Percentiles rank a stretch among this genome's conserved stretches.
These are phyloP conservation scores for Loxodes magnus DNA, from an alignment of 73 alveolate genomes.

Conservation along the genomic window DNA sequence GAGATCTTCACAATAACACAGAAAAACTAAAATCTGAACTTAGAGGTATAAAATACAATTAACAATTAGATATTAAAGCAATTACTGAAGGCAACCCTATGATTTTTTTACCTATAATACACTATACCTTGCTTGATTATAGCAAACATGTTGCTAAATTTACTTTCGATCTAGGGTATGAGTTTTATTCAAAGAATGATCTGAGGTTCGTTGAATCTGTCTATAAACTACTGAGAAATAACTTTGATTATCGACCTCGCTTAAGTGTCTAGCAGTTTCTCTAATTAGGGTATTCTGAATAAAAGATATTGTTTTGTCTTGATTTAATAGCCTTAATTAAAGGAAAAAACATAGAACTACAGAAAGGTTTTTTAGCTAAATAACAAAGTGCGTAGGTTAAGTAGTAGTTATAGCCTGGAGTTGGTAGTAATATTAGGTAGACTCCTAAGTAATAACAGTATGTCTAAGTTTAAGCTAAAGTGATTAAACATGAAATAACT, in stretches of 20 bases:
- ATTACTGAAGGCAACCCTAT: slow-evolving; percentile 20
- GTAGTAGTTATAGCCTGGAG: no score
- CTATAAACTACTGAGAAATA: slow-evolving; percentile 17
- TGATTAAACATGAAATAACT: no score
- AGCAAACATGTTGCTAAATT: slow-evolving; percentile 15
- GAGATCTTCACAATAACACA: slow-evolving; percentile 16
- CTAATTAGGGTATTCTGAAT: slow-evolving; percentile 22
- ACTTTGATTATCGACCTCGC: slow-evolving; percentile 22
- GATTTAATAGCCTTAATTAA: slow-evolving; percentile 19
- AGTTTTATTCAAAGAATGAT: slow-evolving; percentile 31
- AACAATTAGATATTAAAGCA: not conserved
- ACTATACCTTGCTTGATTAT: slow-evolving; percentile 21
- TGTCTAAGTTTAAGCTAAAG: no score
- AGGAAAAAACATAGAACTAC: slow-evolving; percentile 7
- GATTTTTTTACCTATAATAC: slow-evolving; percentile 28
- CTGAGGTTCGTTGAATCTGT: slow-evolving; percentile 28
- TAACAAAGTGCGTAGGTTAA: no score
- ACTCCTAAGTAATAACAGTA: no score
- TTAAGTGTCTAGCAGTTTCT: slow-evolving; percentile 20
- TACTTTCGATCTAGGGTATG: slow-evolving; percentile 29
- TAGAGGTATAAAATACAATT: slow-evolving; percentile 13
- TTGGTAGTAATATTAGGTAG: no score
- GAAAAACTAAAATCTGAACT: slow-evolving; percentile 16
- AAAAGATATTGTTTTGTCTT: slow-evolving; percentile 16
- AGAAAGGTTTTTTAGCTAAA: no score